Evolutionary conservation across 108 stramenopile species (phyloP).

Genomic region (Nitzschia sp.): DNA sequence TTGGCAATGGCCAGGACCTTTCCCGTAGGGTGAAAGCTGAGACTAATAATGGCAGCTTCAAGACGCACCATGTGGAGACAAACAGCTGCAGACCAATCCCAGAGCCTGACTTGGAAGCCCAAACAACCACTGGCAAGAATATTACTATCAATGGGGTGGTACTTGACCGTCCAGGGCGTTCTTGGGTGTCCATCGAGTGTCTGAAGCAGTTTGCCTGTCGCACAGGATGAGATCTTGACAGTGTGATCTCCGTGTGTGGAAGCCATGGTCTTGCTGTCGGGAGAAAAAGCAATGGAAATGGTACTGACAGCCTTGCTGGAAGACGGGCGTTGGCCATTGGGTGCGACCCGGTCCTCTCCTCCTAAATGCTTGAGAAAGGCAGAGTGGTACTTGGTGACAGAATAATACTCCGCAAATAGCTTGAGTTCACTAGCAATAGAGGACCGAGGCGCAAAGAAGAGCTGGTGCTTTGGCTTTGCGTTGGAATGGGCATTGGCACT

Average conservation of each 20-base stretch:
- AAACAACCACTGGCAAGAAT: conserved; percentile 94
- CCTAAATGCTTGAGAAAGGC: conserved; percentile 68
- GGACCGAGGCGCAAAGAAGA: not conserved
- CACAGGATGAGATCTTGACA: conserved; percentile 89
- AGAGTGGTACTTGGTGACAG: conserved; percentile 60
- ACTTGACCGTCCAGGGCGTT: conserved; percentile 98
- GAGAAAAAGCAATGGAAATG: conserved; percentile 79
- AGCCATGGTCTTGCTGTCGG: conserved; percentile 82
- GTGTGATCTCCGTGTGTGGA: conserved; percentile 99
- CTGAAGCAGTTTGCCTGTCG: conserved; percentile 61
- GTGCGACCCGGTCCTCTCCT: conserved; percentile 26
- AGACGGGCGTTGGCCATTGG: conserved; percentile 25
- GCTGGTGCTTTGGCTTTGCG: not conserved
- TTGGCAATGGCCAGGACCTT: conserved; percentile 88
- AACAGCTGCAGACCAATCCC: conserved; percentile 77
- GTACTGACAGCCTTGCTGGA: conserved; percentile 55
- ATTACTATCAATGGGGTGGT: conserved; percentile 77
- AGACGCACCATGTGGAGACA: conserved; percentile 86
- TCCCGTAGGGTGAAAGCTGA: conserved; percentile 92
- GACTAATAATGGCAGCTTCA: conserved; percentile 86
- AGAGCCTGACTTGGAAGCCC: conserved; percentile 93
- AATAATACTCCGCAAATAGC: conserved; percentile 60
- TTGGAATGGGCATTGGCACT: not conserved
- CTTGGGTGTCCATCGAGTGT: conserved; percentile 91
- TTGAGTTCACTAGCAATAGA: conserved; percentile 40